Base-by-base conservation (phyloP, 139 green algal genomes). In the Chlamydomonas sphaeroides region DNA sequence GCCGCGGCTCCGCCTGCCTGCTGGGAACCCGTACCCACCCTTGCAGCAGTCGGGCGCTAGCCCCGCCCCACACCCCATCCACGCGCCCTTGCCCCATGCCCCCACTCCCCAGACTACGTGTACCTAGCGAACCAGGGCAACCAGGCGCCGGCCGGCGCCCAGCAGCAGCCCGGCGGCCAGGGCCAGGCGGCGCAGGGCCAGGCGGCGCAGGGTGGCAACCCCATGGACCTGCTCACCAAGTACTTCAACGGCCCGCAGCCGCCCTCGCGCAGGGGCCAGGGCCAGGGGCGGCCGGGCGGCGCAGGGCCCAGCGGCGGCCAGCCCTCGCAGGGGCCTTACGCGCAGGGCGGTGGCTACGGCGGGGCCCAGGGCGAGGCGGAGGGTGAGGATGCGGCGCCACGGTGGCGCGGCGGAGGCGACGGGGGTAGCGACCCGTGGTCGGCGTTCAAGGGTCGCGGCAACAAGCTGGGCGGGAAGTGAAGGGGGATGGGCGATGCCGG, bases 391-490 rank as follows among this genome's bases (percentile, higher is more conserved):
- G 23, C 3, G 17, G 56, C 10, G 45, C 45, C 45, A 14, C 45
- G 45, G 11, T 10, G 45, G 11, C 11, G 11, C 45, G 11, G 11
- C 45, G 45, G 11, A 10, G 45, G 11, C 14, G 45, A 14, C 11
- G 45, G 45, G 11, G 45, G 45, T 53, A 14, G 11, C 1, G 70
- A 51, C 20, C 14, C 45, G 45, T 82, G 61, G 61, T 21, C 41
- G 4, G 75, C 75, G 32, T 82, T 82, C 45, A 32, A 72, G 61
- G 75, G 75, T 5, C 38, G 7, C 32, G 75, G 75, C 3, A 49
- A 72, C 23, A 82, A 82, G 41, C 62, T 82, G n/a, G n/a, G n/a
- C 4, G 75, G 74, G 17, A 80, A 80, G 36, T 79, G 26, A 11
- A n/a, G n/a, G n/a, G n/a, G n/a, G n/a, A n/a, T n/a, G n/a, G n/a